Conservation (phyloP, 2,329 filamentous ascomycete genomes). For the Dothideomycetidae sp. region DNA sequence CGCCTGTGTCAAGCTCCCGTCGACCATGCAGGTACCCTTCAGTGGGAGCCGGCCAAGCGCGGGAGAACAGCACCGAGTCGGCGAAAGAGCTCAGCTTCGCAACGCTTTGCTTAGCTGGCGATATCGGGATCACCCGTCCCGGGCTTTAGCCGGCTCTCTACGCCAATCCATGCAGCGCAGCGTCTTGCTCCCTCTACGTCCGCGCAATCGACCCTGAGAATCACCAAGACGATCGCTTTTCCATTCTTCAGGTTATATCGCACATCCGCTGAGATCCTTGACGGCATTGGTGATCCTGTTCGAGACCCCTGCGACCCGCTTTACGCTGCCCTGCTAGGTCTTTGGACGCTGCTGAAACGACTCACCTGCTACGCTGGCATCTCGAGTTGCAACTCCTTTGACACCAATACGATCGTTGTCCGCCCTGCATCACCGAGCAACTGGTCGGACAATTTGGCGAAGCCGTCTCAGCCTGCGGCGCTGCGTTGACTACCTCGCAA, state of each 20-base stretch:
- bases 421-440: too few relatives aligned
- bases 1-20: too few relatives aligned
- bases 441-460: too few relatives aligned
- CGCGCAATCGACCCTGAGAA: background rate
- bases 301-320: background rate
- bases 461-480: too few relatives aligned
- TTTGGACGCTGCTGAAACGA: background rate
- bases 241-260: background rate
- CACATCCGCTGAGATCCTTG: background rate
- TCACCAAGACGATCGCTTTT: background rate
- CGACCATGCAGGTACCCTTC: too few relatives aligned
- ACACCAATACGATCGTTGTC: too few relatives aligned
- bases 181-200: background rate
- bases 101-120: too few relatives aligned
- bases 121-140: background rate
- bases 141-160: background rate
- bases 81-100: too few relatives aligned
- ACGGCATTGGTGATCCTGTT: background rate
- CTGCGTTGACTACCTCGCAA: too few relatives aligned
- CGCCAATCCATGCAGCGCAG: background rate
- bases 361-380: slow-evolving; percentile 1
- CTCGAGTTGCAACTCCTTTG: background rate
- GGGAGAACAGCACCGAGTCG: too few relatives aligned
- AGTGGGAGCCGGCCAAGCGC: too few relatives aligned
- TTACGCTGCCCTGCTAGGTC: background rate